Percentiles rank a stretch among this genome's conserved stretches.
phyloP scores from a whole-genome alignment of 768 basidiomycete species.

The Lentinula detonsa region DNA sequence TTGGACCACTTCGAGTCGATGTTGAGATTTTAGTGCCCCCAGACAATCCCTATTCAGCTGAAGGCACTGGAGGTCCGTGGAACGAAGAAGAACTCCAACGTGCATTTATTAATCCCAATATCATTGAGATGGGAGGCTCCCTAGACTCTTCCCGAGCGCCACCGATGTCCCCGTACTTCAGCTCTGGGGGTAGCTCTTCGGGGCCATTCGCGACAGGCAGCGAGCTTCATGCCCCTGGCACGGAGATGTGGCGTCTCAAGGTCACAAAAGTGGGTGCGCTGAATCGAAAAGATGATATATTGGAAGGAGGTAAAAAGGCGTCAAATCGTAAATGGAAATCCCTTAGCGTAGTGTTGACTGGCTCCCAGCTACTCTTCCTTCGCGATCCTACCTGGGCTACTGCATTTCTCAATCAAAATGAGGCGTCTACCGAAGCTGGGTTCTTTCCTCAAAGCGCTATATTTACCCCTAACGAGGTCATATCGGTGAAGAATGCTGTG shows the following conservation, averaged over 20 bases:
- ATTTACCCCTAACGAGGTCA: conserved; percentile 79
- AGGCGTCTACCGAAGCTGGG: conserved; percentile 24
- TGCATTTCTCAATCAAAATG: conserved; percentile 37
- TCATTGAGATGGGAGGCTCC: conserved; percentile 46
- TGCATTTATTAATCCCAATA: conserved; percentile 54
- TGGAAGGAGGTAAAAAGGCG: conserved; percentile 73
- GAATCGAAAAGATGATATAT: conserved; percentile 72
- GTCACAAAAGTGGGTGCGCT: conserved; percentile 79
- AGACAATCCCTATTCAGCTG: conserved; percentile 60
- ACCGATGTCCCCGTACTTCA: conserved; percentile 23
- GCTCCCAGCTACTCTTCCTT: conserved; percentile 88
- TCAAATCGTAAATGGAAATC: conserved; percentile 81
- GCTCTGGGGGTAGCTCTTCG: conserved; percentile 28
- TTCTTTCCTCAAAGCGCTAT: conserved; percentile 32
- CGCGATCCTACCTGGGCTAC: conserved; percentile 60
- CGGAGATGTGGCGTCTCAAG: conserved; percentile 42
- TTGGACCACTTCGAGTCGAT: conserved; percentile 64
- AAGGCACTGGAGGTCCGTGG: conserved; percentile 63
- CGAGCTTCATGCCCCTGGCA: conserved; percentile 15
- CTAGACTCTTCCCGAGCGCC: conserved; percentile 31
- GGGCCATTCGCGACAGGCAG: conserved; percentile 23
- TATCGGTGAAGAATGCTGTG: conserved; percentile 71
- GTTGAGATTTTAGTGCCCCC: conserved; percentile 52
- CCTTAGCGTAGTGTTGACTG: conserved; percentile 82
- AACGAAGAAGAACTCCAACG: conserved; percentile 59